These are phyloP conservation scores for Blastobotrys buckinghamii DNA, from an alignment of 1,139 yeast species.

Conservation along the genomic window DNA sequence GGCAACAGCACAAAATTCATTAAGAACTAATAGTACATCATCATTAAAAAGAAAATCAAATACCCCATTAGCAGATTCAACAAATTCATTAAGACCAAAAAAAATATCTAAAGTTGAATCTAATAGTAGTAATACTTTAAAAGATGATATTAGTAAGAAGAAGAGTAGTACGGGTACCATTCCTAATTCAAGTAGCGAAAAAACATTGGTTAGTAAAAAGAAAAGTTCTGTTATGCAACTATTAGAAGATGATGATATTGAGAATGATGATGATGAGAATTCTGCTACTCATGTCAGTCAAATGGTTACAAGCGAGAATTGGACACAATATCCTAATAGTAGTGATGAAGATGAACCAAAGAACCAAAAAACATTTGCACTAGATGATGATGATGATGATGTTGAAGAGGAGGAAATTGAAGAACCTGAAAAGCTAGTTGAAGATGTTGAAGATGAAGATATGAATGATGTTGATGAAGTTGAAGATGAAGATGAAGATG, in stretches of 20 bases:
- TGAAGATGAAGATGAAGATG: background rate
- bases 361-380: constrained; percentile 7
- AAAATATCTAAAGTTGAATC: too few relatives aligned
- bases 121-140: background rate
- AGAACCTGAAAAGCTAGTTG: background rate
- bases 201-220: background rate
- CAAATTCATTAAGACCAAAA: too few relatives aligned
- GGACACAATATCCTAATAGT: constrained; percentile 9
- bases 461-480: background rate
- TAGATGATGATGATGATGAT: constrained; percentile 4
- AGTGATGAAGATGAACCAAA: constrained; percentile 4
- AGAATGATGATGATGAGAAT: constrained; percentile 6
- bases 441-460: background rate
- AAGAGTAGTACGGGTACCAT: background rate
- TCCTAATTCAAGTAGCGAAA: background rate
- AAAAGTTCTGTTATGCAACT: background rate
- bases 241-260: constrained; percentile 3
- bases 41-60: background rate
- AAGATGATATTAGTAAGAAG: background rate
- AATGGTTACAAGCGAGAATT: constrained; percentile 10
- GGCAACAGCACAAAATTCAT: background rate
- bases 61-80: too few relatives aligned
- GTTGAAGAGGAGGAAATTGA: constrained; percentile 1
- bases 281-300: constrained; percentile 5
- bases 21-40: background rate